Percentiles rank a stretch among this genome's conserved stretches.
Evolutionary conservation across 1,139 yeast genomes (phyloP).

Genomic region (Suhomyces ambrosiae): DNA sequence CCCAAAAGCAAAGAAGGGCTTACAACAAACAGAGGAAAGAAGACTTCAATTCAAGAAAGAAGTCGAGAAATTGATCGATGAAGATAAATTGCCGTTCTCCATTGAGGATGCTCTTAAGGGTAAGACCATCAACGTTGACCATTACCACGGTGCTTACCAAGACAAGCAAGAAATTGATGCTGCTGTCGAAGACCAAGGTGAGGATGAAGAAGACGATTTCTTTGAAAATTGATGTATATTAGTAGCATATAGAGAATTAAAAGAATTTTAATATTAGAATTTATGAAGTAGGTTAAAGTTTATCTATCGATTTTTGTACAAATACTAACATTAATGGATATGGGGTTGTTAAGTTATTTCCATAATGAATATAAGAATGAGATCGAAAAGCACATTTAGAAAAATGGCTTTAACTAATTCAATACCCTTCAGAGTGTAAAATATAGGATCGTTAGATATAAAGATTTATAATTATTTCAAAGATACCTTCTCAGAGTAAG

Average conservation of each 20-base stretch:
- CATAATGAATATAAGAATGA: too few species aligned
- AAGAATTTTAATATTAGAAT: too few species aligned
- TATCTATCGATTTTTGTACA: too few species aligned
- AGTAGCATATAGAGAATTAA: slow-evolving; percentile 12
- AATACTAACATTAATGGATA: too few species aligned
- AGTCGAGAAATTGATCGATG: slow-evolving; percentile 52
- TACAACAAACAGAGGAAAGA: slow-evolving; percentile 49
- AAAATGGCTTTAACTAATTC: neutral
- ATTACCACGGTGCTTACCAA: slow-evolving; percentile 11
- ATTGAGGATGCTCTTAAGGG: slow-evolving; percentile 61
- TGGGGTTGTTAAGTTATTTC: too few species aligned
- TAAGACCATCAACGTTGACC: slow-evolving; percentile 33
- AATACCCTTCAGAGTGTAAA: too few species aligned
- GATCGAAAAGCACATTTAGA: too few species aligned
- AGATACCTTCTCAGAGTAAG: slow-evolving; percentile 26
- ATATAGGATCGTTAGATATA: too few species aligned
- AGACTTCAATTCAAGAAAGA: slow-evolving; percentile 53
- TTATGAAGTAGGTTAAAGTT: too few species aligned
- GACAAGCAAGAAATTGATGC: slow-evolving; percentile 43
- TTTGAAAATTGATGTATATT: slow-evolving; percentile 34
- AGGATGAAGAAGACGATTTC: slow-evolving; percentile 45
- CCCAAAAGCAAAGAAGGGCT: slow-evolving; percentile 48
- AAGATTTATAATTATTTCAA: slow-evolving; percentile 20
- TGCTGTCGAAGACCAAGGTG: slow-evolving; percentile 29
- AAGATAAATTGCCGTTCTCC: slow-evolving; percentile 55